Percentiles rank a stretch among this genome's conserved stretches.
Evolutionary conservation across 163 green algal species (phyloP).

Genomic region (Picocystis sp.): DNA sequence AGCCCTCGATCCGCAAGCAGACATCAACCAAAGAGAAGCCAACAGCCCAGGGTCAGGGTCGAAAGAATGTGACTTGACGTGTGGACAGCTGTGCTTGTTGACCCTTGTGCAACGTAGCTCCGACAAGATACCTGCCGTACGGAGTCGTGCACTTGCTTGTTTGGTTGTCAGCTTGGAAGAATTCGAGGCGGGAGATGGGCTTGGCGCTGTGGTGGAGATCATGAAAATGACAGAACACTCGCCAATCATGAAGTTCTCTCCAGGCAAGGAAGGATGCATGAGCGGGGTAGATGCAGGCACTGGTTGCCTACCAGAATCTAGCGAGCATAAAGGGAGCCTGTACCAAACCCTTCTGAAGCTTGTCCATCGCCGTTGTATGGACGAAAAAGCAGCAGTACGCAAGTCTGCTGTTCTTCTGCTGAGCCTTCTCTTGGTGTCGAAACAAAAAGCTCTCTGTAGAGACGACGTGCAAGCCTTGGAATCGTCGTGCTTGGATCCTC

Average conservation of each 20-base stretch:
- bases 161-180: slow-evolving; percentile 24
- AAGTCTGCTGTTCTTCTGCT: slow-evolving; percentile 43
- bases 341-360: slow-evolving; percentile 17
- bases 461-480: slow-evolving; percentile 41
- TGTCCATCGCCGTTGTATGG: slow-evolving; percentile 29
- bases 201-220: background rate
- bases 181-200: slow-evolving; percentile 4
- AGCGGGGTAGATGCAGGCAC: too few relatives aligned
- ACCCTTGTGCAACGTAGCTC: slow-evolving; percentile 34
- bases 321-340: too few relatives aligned
- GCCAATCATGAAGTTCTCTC: background rate
- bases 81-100: slow-evolving; percentile 23
- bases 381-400: slow-evolving; percentile 49
- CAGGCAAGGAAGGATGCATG: too few relatives aligned
- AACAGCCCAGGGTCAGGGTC: too few relatives aligned
- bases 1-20: too few relatives aligned
- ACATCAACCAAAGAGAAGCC: too few relatives aligned
- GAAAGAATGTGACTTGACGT: too few relatives aligned
- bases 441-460: background rate
- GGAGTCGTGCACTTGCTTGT: slow-evolving; percentile 27
- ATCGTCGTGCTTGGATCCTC: slow-evolving; percentile 32
- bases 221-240: background rate
- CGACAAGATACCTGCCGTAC: slow-evolving; percentile 43
- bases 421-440: slow-evolving; percentile 25
- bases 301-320: too few relatives aligned